A percentile compares a stretch with the other conserved stretches of the same genome.
Conservation (phyloP, 345 rosid genomes). For the Leavenworthia alabamica region DNA sequence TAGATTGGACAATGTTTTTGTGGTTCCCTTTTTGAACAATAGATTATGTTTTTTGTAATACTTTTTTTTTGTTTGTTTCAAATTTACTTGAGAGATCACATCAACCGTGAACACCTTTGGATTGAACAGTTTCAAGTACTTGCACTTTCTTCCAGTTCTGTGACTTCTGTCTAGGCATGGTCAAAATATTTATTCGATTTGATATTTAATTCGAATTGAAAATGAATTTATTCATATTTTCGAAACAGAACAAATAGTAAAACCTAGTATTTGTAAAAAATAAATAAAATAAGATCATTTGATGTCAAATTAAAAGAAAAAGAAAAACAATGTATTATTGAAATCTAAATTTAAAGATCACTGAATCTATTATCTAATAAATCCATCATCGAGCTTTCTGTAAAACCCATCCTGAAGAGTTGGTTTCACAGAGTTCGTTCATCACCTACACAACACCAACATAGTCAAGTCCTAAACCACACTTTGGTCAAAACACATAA, state of each 20-base stretch:
- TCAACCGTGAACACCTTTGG: conserved; percentile 1
- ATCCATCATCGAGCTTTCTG: conserved; percentile 31
- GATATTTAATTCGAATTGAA: too few species aligned
- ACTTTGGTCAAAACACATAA: neutral
- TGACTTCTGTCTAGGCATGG: too few species aligned
- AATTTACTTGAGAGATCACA: neutral
- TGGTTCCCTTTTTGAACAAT: neutral
- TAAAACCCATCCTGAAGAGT: conserved; percentile 52
- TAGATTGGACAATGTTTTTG: conserved; percentile 7
- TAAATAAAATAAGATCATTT: too few species aligned
- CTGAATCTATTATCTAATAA: too few species aligned
- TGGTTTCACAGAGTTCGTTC: conserved; percentile 55
- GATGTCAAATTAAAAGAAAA: too few species aligned
- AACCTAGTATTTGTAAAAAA: too few species aligned
- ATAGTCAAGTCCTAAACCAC: neutral
- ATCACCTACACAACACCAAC: conserved; percentile 37
- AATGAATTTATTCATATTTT: too few species aligned
- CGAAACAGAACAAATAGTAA: too few species aligned
- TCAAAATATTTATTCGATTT: too few species aligned
- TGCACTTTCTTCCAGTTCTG: neutral
- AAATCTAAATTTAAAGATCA: too few species aligned
- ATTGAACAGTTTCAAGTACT: conserved; percentile 6
- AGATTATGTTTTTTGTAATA: neutral
- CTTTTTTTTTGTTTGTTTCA: neutral
- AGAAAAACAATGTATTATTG: too few species aligned